phyloP scores from a whole-genome alignment of 2,329 filamentous ascomycete species.

The Coniochaeta hoffmannii region DNA sequence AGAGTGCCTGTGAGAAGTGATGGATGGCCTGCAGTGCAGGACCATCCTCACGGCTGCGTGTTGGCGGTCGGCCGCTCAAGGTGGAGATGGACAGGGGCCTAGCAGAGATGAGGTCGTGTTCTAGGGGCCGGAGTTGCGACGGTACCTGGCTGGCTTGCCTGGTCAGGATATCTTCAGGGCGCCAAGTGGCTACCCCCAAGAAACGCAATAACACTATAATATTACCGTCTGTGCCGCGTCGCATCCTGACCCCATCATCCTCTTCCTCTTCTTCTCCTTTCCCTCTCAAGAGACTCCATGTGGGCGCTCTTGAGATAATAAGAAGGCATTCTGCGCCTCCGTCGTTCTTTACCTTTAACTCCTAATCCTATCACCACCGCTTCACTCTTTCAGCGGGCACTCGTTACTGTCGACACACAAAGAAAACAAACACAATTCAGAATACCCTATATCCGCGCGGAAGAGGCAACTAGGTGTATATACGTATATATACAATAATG shows the following conservation, averaged over 20 bases:
- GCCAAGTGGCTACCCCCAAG: constrained; percentile 11
- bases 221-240: constrained; percentile 29
- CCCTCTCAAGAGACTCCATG: constrained; percentile 35
- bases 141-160: no score
- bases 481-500: constrained; percentile 57
- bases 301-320: constrained; percentile 41
- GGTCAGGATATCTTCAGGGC: constrained; percentile 8
- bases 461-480: no score
- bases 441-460: constrained; percentile 9
- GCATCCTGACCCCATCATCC: constrained; percentile 9
- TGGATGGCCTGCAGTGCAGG: neutral
- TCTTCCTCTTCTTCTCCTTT: constrained; percentile 25
- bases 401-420: constrained; percentile 42
- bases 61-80: neutral
- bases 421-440: constrained; percentile 20
- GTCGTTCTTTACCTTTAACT: constrained; percentile 39
- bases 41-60: neutral
- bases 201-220: constrained; percentile 30
- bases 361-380: constrained; percentile 48
- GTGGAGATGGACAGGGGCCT: neutral
- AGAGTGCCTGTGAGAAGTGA: neutral
- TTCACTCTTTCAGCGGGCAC: constrained; percentile 87
- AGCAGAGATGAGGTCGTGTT: constrained; percentile 1
- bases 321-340: constrained; percentile 40
- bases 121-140: neutral